These are phyloP conservation scores for Debaryomycetaceae sp. DNA, from an alignment of 1,139 yeast species.

Conservation along the genomic window DNA sequence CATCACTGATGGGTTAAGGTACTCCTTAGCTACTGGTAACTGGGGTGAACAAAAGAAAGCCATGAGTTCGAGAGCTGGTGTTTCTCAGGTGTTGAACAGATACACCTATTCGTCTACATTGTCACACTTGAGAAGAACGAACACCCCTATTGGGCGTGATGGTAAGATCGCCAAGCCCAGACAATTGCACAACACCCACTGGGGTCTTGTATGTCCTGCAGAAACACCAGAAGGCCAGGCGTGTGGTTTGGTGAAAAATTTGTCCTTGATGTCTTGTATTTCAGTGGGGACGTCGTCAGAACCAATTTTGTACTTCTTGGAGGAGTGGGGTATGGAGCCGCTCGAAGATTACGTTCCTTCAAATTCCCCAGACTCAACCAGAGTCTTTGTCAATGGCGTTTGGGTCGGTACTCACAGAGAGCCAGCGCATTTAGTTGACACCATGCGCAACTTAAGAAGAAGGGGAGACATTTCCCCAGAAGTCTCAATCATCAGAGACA, in stretches of 20 bases:
- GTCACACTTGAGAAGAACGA: constrained; percentile 97
- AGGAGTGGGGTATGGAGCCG: constrained; percentile 99
- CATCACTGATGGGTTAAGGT: constrained; percentile 93
- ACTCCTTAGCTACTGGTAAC: constrained; percentile 97
- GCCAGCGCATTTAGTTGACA: constrained; percentile 84
- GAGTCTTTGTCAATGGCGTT: constrained; percentile 96
- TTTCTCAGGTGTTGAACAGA: constrained; percentile 95
- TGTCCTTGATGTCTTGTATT: constrained; percentile 94
- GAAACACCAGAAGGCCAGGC: constrained; percentile 99
- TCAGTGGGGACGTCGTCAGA: constrained; percentile 98
- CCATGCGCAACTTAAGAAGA: constrained; percentile 89
- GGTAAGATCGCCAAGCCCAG: constrained; percentile 98
- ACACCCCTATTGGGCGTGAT: constrained; percentile 98
- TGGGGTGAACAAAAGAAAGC: constrained; percentile 99
- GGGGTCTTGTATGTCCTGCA: constrained; percentile 99
- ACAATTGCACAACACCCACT: constrained; percentile 97
- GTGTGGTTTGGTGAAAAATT: constrained; percentile 95
- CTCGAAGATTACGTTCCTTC: constrained; percentile 94
- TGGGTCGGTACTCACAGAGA: constrained; percentile 99
- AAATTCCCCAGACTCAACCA: constrained; percentile 84
- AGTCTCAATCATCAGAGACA: constrained; percentile 94
- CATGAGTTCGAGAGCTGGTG: constrained; percentile 98
- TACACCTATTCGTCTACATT: constrained; percentile 96
- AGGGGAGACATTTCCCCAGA: constrained; percentile 95
- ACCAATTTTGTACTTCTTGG: constrained; percentile 87